These are phyloP conservation scores for Phanerodontia chrysosporium DNA, from an alignment of 768 basidiomycete genomes.

Conservation along the genomic window DNA sequence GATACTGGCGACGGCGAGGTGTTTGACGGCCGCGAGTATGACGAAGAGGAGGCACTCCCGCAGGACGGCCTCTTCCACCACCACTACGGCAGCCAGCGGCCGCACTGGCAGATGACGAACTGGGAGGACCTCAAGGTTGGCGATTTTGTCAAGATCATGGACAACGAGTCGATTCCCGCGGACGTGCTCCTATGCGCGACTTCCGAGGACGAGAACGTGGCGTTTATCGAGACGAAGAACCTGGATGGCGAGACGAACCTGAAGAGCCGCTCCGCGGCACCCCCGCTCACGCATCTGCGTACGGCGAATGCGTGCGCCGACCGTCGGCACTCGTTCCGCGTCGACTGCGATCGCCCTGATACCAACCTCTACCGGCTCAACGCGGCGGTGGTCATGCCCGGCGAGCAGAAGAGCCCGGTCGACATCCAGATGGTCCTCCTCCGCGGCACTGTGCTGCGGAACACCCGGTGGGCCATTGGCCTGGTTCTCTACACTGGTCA, in stretches of 20 bases:
- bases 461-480: slow-evolving; percentile 93
- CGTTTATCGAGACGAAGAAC: slow-evolving; percentile 94
- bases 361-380: slow-evolving; percentile 90
- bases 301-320: slow-evolving; percentile 58
- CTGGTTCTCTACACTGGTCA: slow-evolving; percentile 88
- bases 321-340: slow-evolving; percentile 49
- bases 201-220: slow-evolving; percentile 93
- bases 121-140: slow-evolving; percentile 94
- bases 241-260: slow-evolving; percentile 98
- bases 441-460: slow-evolving; percentile 90
- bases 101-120: slow-evolving; percentile 61
- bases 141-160: slow-evolving; percentile 84
- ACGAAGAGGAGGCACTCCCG: slow-evolving; percentile 36
- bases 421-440: slow-evolving; percentile 81
- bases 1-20: slow-evolving; percentile 7
- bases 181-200: slow-evolving; percentile 88
- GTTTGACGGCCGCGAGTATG: slow-evolving; percentile 35
- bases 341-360: slow-evolving; percentile 90
- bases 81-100: slow-evolving; percentile 25
- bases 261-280: slow-evolving; percentile 83
- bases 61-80: slow-evolving; percentile 15
- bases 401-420: slow-evolving; percentile 54
- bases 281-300: slow-evolving; percentile 69
- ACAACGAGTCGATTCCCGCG: slow-evolving; percentile 82
- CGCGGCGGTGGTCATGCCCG: slow-evolving; percentile 58